Evolutionary conservation across 345 rosid genomes (phyloP).

Genomic region (Camelina laxa): DNA sequence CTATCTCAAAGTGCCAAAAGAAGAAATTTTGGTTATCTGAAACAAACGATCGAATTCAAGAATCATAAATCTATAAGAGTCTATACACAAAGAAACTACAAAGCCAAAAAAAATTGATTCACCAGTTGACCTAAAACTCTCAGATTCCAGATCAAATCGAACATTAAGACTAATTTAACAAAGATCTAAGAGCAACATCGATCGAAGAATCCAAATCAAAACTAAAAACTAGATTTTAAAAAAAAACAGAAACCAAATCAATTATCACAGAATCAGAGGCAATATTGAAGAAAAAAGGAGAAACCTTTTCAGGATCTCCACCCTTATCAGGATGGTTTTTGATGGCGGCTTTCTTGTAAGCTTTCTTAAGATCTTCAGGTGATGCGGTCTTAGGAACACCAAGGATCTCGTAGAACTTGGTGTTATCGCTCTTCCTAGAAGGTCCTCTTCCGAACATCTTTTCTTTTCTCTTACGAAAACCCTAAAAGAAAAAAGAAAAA

Average conservation of each 20-base stretch:
- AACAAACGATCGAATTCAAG: neutral
- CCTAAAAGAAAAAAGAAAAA: neutral
- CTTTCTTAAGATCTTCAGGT: slow-evolving; percentile 88
- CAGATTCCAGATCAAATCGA: slow-evolving; percentile 28
- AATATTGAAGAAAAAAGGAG: neutral
- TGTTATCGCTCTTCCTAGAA: slow-evolving; percentile 74
- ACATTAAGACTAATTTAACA: neutral
- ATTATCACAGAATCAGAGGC: slow-evolving; percentile 10
- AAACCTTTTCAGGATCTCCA: slow-evolving; percentile 97
- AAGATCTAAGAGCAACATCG: slow-evolving; percentile 26
- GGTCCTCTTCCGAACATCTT: slow-evolving; percentile 84
- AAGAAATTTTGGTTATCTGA: neutral
- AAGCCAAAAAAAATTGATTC: neutral
- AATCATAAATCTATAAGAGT: neutral
- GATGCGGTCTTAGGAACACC: slow-evolving; percentile 81
- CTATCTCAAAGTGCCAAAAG: neutral
- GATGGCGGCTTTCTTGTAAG: slow-evolving; percentile 87
- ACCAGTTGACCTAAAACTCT: slow-evolving; percentile 28
- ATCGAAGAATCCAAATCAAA: slow-evolving; percentile 20
- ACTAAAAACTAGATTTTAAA: neutral
- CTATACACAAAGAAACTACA: neutral
- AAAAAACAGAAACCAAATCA: neutral
- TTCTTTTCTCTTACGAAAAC: slow-evolving; percentile 30
- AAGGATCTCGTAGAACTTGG: slow-evolving; percentile 78
- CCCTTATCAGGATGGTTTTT: slow-evolving; percentile 98